Evolutionary conservation across 345 rosid species (phyloP).

Genomic region (Eucalyptus fibrosa): DNA sequence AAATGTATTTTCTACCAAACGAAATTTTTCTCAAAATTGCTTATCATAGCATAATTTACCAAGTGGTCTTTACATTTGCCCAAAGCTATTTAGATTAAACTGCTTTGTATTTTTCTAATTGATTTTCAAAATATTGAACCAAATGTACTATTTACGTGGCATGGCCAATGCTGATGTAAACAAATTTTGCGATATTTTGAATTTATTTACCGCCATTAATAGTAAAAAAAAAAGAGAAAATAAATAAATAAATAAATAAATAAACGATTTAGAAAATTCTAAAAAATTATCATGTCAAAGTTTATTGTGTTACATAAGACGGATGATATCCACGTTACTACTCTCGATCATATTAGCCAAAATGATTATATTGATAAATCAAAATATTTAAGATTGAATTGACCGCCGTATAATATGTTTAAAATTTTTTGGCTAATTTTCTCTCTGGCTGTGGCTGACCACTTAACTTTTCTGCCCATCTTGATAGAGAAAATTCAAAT

Average conservation of each 20-base stretch:
- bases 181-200: neutral
- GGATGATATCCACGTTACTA: accelerated
- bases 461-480: neutral
- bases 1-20: accelerated
- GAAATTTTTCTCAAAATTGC: no score
- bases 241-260: neutral
- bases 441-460: neutral
- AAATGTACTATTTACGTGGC: accelerated
- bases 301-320: accelerated
- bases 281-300: neutral
- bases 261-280: neutral
- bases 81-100: no score
- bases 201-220: neutral
- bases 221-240: neutral
- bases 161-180: accelerated
- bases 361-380: neutral
- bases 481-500: neutral
- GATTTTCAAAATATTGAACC: no score
- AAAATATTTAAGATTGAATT: neutral
- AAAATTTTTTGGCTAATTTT: neutral
- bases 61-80: no score
- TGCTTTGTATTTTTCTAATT: accelerated
- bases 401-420: accelerated
- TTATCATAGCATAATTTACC: no score
- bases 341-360: neutral